Evolutionary conservation across 2,329 filamentous ascomycete genomes (phyloP), one percentile per base, ranked within the genome.

Genomic region (Fusarium liriodendri): DNA sequence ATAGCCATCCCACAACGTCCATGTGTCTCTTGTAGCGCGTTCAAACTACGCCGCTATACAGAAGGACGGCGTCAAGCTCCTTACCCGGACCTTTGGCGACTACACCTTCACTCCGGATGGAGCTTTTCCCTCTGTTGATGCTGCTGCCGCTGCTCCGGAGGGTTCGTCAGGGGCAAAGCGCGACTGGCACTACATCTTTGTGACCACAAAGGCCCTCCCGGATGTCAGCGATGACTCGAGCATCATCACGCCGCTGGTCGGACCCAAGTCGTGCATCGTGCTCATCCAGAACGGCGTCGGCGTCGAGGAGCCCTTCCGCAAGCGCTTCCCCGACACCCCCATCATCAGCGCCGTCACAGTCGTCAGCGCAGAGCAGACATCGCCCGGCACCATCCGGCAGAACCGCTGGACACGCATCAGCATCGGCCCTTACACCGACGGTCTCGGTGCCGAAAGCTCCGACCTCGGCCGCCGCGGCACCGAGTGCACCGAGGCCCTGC

Each of bases 381-480:
- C 83, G 4, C 90, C 88, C 27, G 92, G 92, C 6, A 83, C 88
- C 0, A 89, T 94, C 66, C 86, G 88, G 55, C 92, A 94, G 82
- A 93, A 94, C 80, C 88, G 92, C 42, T 94, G 92, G 92, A 94
- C 92, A 52, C 84, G 92, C 45, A 91, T 94, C 69, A 92, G 91
- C 77, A 86, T 93, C 61, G 92, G 92, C 0, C 90, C 92, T 14
- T 94, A 92, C 80, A 86, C 87, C 2, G 80, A 88, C 20, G 87
- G 89, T 16, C 79, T 86, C 74, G 78, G 84, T 73, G 80, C 82
- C 47, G 71, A 83, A 13, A 76, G 78, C 58, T 54, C 80, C 59
- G 77, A 80, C 33, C 76, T 86, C 4, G 73, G 78, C 59, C 72
- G 69, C 13, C 79, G 80, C 32, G 86, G 85, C 8, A 77, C 80